Percentiles rank a stretch among this genome's conserved stretches.
Evolutionary conservation across 179 eudicot species (phyloP).

Genomic region (Actinidia arguta): DNA sequence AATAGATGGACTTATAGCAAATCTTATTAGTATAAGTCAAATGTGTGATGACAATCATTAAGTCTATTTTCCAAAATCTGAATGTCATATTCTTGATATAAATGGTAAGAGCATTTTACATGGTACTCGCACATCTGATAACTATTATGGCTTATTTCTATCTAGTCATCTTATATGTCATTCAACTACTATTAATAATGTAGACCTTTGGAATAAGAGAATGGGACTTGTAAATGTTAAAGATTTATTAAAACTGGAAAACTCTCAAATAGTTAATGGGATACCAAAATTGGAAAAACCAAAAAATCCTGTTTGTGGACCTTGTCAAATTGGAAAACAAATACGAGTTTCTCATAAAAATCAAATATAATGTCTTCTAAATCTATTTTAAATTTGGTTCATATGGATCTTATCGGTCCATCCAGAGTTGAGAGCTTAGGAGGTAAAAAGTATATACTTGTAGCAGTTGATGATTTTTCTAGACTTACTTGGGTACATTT

Average conservation of each 20-base stretch:
- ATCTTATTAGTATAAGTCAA: not conserved
- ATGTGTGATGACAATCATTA: not conserved
- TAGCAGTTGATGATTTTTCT: not conserved
- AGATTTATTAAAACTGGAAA: not conserved
- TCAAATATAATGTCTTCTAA: not conserved
- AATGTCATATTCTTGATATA: not conserved
- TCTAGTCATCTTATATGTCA: not conserved
- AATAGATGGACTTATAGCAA: not conserved
- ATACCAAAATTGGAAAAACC: not conserved
- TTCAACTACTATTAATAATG: not conserved
- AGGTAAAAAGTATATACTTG: not conserved
- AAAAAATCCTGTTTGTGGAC: not conserved
- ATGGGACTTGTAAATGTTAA: not conserved
- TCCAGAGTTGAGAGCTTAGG: not conserved
- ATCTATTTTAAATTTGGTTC: not conserved
- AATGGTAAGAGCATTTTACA: not conserved
- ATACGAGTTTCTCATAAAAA: not conserved
- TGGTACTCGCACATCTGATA: not conserved
- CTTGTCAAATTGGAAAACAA: not conserved
- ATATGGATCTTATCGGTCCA: not conserved
- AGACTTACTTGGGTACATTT: not conserved
- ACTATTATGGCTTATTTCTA: not conserved
- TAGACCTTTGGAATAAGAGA: not conserved
- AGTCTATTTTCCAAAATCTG: not conserved
- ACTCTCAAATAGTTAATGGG: too few relatives aligned